Conservation (phyloP, 148 eudicot species). For the Rhododendron ovatum region DNA sequence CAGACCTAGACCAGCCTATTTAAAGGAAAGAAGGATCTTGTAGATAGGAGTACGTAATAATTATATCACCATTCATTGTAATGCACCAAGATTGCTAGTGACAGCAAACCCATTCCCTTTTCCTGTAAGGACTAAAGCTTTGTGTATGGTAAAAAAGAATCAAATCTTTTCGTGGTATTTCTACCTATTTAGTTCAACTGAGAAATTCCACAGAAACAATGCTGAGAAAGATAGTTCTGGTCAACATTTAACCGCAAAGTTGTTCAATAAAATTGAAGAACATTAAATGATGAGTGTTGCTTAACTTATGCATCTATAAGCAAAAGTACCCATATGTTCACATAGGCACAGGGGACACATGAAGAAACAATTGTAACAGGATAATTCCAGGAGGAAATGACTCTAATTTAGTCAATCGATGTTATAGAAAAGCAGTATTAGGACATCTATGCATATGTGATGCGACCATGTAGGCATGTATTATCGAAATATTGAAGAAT, state of each 20-base stretch:
- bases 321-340: background rate
- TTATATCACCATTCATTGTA: background rate
- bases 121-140: background rate
- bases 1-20: background rate
- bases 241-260: background rate
- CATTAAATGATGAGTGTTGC: background rate
- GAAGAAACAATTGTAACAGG: background rate
- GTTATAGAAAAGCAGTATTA: background rate
- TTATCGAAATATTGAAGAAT: background rate
- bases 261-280: background rate
- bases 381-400: background rate
- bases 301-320: background rate
- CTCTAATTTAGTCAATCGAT: background rate
- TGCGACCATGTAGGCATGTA: background rate
- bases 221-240: background rate
- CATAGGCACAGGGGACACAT: background rate
- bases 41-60: background rate
- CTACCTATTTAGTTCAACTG: background rate
- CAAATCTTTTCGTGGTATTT: background rate
- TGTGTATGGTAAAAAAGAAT: background rate
- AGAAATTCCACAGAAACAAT: background rate
- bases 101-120: background rate
- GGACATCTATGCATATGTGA: background rate
- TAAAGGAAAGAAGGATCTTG: background rate
- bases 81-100: background rate